Percentiles rank a stretch among this genome's conserved stretches.
Conservation (phyloP, 495 filamentous ascomycete genomes). For the Trichoderma virens region DNA sequence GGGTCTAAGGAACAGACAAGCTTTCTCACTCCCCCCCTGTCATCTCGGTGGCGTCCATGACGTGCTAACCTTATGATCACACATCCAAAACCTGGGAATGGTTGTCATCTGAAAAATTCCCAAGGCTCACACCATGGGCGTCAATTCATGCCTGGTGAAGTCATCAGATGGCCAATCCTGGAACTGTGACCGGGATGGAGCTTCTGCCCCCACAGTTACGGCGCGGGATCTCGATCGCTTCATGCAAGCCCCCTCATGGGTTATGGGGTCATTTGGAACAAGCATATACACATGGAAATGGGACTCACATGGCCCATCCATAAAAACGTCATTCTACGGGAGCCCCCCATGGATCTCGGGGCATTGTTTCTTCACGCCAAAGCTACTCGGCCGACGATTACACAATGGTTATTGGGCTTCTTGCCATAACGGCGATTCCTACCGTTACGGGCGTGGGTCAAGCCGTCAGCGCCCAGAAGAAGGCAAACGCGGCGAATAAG, state of each 20-base stretch:
- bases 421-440: conserved; percentile 38
- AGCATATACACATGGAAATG: neutral
- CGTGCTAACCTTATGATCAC: neutral
- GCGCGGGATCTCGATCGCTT: conserved; percentile 3
- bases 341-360: neutral
- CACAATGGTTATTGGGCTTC: conserved; percentile 36
- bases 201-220: neutral
- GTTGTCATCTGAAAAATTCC: neutral
- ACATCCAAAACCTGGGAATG: neutral
- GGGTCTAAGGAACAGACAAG: neutral
- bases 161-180: neutral
- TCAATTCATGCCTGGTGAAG: neutral
- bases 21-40: neutral
- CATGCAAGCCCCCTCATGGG: neutral
- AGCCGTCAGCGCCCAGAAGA: conserved; percentile 44
- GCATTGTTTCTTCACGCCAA: neutral
- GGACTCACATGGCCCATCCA: neutral
- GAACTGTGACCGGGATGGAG: neutral
- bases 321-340: conserved; percentile 9
- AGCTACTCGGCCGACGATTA: neutral
- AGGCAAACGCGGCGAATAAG: conserved; percentile 38
- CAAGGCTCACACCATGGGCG: neutral
- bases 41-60: neutral
- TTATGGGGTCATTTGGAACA: neutral
- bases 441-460: conserved; percentile 44